These are phyloP conservation scores for Aspergillus nidulans DNA, from an alignment of 495 filamentous ascomycete species.

Conservation along the genomic window DNA sequence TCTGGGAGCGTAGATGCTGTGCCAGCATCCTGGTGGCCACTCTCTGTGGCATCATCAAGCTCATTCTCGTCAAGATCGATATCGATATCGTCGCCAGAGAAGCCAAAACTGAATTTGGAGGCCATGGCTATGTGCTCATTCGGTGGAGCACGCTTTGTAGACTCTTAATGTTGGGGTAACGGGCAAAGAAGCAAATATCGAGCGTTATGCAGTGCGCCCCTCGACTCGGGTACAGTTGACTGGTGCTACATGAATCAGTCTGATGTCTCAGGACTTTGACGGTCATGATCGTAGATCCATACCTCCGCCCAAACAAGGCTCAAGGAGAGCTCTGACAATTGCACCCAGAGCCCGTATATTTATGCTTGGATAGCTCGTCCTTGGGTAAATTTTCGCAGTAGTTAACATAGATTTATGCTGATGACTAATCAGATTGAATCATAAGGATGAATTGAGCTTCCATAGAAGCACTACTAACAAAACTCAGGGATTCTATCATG, in stretches of 20 bases:
- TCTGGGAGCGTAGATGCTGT: slow-evolving; percentile 23
- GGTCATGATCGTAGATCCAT: neutral
- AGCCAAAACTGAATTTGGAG: slow-evolving; percentile 68
- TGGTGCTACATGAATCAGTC: neutral
- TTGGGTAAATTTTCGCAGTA: slow-evolving; percentile 15
- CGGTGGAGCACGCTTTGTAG: neutral
- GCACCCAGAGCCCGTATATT: neutral
- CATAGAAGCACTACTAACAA: neutral
- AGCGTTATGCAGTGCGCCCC: neutral
- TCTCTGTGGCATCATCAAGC: slow-evolving; percentile 22
- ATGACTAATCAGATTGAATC: slow-evolving; percentile 23
- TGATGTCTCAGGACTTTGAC: neutral
- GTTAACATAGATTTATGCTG: neutral
- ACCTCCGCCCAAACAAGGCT: neutral
- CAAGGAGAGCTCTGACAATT: neutral
- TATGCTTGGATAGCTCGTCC: neutral
- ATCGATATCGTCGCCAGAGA: slow-evolving; percentile 82
- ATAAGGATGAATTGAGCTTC: neutral
- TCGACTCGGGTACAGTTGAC: neutral
- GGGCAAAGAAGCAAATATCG: neutral
- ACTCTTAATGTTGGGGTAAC: neutral
- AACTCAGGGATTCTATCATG: neutral
- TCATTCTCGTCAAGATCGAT: slow-evolving; percentile 58
- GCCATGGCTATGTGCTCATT: neutral
- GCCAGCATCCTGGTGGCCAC: slow-evolving; percentile 1